Evolutionary conservation across 345 rosid species (phyloP).

Genomic region (Boechera stricta): DNA sequence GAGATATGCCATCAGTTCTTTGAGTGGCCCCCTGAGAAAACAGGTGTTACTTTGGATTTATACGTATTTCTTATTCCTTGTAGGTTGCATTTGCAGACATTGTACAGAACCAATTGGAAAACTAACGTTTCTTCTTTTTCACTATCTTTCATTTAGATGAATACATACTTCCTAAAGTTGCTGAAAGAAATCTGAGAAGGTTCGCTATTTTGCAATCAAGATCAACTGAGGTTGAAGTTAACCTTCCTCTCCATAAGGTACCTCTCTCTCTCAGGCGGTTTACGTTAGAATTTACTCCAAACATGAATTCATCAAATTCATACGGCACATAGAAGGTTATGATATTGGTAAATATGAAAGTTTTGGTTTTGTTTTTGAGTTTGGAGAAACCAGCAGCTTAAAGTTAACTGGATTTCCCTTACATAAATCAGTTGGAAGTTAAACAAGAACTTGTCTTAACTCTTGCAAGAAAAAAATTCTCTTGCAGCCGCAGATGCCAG

Average conservation of each 20-base stretch:
- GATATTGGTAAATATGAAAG: slow-evolving; percentile 2
- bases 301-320: not conserved
- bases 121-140: not conserved
- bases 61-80: not conserved
- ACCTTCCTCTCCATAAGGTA: slow-evolving; percentile 61
- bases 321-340: not conserved
- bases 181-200: slow-evolving; percentile 80
- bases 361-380: not conserved
- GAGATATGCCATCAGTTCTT: slow-evolving; percentile 65
- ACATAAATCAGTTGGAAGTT: not conserved
- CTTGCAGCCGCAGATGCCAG: slow-evolving; percentile 61
- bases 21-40: slow-evolving; percentile 87
- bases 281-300: not conserved
- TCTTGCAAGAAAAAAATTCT: not conserved
- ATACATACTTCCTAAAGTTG: slow-evolving; percentile 89
- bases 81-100: slow-evolving; percentile 28
- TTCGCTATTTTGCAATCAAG: slow-evolving; percentile 65
- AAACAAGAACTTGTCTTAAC: slow-evolving; percentile 11
- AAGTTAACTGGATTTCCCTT: not conserved
- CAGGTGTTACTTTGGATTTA: slow-evolving; percentile 56
- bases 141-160: slow-evolving; percentile 57
- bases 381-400: slow-evolving; percentile 9
- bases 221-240: slow-evolving; percentile 56
- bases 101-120: not conserved
- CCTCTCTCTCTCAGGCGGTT: not conserved